Conservation (phyloP, 1,284 basidiomycete species). For the Apiotrichum siamense region DNA sequence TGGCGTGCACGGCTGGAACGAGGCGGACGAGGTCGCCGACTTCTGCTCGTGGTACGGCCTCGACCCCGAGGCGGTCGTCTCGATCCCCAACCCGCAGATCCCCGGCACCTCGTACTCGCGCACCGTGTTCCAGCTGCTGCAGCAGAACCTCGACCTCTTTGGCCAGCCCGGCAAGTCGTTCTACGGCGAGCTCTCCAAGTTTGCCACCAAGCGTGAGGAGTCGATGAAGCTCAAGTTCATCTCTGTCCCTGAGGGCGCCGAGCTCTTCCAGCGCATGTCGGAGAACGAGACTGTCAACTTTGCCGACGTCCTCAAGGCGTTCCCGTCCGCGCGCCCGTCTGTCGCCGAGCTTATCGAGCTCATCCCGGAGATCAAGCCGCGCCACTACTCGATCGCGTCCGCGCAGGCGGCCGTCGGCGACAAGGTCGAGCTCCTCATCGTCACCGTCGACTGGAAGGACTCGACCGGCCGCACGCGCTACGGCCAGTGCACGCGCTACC, state of each 20-base stretch:
- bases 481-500: constrained; percentile 95
- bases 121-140: constrained; percentile 90
- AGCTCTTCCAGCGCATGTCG: constrained; percentile 89
- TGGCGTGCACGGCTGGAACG: constrained; percentile 97
- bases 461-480: constrained; percentile 71
- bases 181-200: constrained; percentile 77
- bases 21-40: constrained; percentile 75
- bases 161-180: constrained; percentile 94
- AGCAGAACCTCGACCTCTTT: constrained; percentile 95
- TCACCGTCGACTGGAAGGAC: constrained; percentile 90
- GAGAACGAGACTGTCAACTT: constrained; percentile 95
- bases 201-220: constrained; percentile 68
- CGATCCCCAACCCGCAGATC: constrained; percentile 61
- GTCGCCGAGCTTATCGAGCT: constrained; percentile 81
- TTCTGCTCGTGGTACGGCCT: constrained; percentile 91
- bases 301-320: constrained; percentile 76
- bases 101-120: constrained; percentile 59
- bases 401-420: constrained; percentile 91
- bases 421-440: constrained; percentile 87
- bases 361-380: constrained; percentile 88
- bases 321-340: constrained; percentile 70
- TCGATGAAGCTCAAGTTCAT: constrained; percentile 84
- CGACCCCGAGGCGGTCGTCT: constrained; percentile 73
- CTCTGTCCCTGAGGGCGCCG: constrained; percentile 79
- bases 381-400: constrained; percentile 97